Conservation (phyloP, 2,329 filamentous ascomycete species). For the Beauveria sp. region DNA sequence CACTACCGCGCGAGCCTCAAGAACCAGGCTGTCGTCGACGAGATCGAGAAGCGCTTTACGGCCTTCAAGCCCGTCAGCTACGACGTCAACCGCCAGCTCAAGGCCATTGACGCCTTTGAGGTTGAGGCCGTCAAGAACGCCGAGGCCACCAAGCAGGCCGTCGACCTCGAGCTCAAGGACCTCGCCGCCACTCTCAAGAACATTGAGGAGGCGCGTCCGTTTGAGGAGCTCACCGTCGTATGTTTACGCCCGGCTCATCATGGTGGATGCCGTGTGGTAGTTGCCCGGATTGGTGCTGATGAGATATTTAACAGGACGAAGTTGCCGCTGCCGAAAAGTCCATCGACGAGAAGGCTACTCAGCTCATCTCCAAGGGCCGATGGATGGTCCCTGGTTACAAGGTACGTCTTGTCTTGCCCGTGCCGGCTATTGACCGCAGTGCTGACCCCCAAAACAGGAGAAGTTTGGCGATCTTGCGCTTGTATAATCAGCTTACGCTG, state of each 20-base stretch:
- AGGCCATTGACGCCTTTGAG: constrained; percentile 98
- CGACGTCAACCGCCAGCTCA: constrained; percentile 88
- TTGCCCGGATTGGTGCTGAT: constrained; percentile 16
- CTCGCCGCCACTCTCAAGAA: constrained; percentile 92
- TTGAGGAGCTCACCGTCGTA: constrained; percentile 96
- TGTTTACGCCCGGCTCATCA: constrained; percentile 34
- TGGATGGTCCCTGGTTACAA: constrained; percentile 99
- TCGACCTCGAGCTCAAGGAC: constrained; percentile 90
- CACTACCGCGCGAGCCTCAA: constrained; percentile 89
- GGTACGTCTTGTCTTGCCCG: constrained; percentile 47
- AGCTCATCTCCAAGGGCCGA: constrained; percentile 95
- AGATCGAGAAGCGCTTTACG: constrained; percentile 94
- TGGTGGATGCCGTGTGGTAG: constrained; percentile 3
- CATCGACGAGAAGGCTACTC: constrained; percentile 92
- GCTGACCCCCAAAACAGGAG: constrained; percentile 62
- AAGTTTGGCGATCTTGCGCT: constrained; percentile 97
- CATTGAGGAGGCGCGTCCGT: constrained; percentile 91
- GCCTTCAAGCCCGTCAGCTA: constrained; percentile 89
- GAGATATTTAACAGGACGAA: constrained; percentile 61
- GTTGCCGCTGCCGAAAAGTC: constrained; percentile 89
- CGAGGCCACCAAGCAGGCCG: constrained; percentile 91
- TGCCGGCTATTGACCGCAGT: constrained; percentile 8
- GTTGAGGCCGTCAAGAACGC: constrained; percentile 94
- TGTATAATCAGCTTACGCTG: constrained; percentile 56
- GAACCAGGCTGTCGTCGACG: constrained; percentile 91